These are phyloP conservation scores for Leccinum variicolor DNA, from an alignment of 768 basidiomycete species.

Conservation along the genomic window DNA sequence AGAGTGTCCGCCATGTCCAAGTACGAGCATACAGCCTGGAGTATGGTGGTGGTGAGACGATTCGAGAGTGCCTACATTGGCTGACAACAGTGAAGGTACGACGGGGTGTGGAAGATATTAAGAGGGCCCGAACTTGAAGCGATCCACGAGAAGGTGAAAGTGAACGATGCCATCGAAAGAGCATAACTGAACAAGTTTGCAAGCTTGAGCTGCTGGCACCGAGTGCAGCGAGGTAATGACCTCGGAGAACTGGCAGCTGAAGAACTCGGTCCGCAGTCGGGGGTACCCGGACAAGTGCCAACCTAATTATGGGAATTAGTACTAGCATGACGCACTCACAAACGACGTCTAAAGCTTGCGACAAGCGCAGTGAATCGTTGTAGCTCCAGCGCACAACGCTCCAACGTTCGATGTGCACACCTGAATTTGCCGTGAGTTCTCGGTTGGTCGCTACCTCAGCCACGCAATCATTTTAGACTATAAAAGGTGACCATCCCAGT, in stretches of 20 bases:
- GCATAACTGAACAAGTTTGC: conserved; percentile 32
- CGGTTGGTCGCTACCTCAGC: too few species aligned
- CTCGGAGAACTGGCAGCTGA: conserved; percentile 39
- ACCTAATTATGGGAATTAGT: too few species aligned
- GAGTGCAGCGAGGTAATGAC: conserved; percentile 51
- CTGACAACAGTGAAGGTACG: conserved; percentile 21
- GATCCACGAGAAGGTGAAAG: conserved; percentile 26
- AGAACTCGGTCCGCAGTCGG: too few species aligned
- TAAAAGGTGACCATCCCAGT: too few species aligned
- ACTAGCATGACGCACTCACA: too few species aligned
- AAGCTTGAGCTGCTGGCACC: conserved; percentile 32
- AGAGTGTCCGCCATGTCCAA: conserved; percentile 34
- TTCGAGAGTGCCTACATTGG: conserved; percentile 4
- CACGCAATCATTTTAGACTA: too few species aligned
- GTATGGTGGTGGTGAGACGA: conserved; percentile 10
- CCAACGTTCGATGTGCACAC: too few species aligned
- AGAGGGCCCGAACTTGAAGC: conserved; percentile 12
- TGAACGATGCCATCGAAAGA: conserved; percentile 18
- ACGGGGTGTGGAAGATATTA: conserved; percentile 10
- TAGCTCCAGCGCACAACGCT: too few species aligned
- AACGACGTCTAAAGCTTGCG: too few species aligned
- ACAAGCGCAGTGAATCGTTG: too few species aligned
- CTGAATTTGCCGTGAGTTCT: too few species aligned
- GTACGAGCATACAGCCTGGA: conserved; percentile 25
- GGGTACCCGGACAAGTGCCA: too few species aligned